These are phyloP conservation scores for Rhododendron henanense DNA, from an alignment of 148 eudicot species.

Conservation along the genomic window DNA sequence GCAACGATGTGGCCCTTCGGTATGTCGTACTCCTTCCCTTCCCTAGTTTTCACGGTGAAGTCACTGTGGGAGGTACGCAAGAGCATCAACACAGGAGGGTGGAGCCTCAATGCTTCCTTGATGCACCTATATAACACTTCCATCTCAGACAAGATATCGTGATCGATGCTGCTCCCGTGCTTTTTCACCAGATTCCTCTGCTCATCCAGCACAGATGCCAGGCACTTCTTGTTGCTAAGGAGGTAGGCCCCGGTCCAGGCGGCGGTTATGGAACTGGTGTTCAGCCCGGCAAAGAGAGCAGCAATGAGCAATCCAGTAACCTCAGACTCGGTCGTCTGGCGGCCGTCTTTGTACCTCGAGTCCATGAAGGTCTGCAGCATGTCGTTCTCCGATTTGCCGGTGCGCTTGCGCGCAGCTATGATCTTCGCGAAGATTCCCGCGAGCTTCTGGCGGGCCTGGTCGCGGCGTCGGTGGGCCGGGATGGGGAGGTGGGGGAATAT, in stretches of 20 bases:
- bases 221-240: conserved; percentile 43
- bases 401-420: conserved; percentile 60
- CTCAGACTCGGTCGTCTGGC: conserved; percentile 71
- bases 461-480: conserved; percentile 82
- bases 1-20: conserved; percentile 96
- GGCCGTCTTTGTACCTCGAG: conserved; percentile 91
- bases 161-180: conserved; percentile 66
- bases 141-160: conserved; percentile 83
- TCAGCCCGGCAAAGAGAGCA: conserved; percentile 91
- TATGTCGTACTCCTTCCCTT: conserved; percentile 85
- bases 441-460: conserved; percentile 75
- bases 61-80: conserved; percentile 73
- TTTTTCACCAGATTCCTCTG: conserved; percentile 55
- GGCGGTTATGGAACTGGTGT: conserved; percentile 87
- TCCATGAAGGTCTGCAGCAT: conserved; percentile 90
- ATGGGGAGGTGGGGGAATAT: conserved; percentile 93
- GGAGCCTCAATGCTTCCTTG: conserved; percentile 91
- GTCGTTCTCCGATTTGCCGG: conserved; percentile 62
- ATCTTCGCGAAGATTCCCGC: conserved; percentile 61
- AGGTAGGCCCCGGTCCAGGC: conserved; percentile 95
- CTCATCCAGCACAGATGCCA: conserved; percentile 56
- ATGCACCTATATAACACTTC: conserved; percentile 73
- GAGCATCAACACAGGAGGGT: conserved; percentile 87
- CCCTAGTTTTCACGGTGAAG: conserved; percentile 74
- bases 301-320: conserved; percentile 90